These are phyloP conservation scores for Talaromyces sp. DNA, from an alignment of 2,329 filamentous ascomycete genomes.

Conservation along the genomic window DNA sequence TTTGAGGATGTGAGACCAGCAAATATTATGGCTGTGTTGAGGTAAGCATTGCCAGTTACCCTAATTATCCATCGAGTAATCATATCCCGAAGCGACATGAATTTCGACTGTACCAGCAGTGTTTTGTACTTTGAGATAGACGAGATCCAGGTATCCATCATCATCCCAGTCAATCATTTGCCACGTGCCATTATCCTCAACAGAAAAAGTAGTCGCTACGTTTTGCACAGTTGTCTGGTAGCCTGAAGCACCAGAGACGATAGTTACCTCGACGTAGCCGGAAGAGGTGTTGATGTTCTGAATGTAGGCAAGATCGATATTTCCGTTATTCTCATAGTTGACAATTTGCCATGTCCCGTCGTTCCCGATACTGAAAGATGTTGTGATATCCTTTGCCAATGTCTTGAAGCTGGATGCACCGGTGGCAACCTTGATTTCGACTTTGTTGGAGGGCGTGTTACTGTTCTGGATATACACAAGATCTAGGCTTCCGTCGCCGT, in stretches of 20 bases:
- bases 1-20: not conserved
- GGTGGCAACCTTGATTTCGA: slow-evolving; percentile 3
- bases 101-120: slow-evolving; percentile 2
- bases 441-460: slow-evolving; percentile 2
- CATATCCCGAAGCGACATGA: slow-evolving; percentile 17
- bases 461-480: slow-evolving; percentile 5
- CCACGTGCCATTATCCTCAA: slow-evolving; percentile 7
- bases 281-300: not conserved
- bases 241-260: slow-evolving; percentile 17
- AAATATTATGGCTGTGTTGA: not conserved
- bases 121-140: not conserved
- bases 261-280: slow-evolving; percentile 9
- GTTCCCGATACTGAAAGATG: not conserved
- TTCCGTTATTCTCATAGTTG: not conserved
- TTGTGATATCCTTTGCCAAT: not conserved
- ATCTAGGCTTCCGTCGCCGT: slow-evolving; percentile 13
- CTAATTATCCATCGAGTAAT: not conserved
- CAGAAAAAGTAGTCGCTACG: slow-evolving; percentile 4
- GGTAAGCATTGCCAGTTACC: not conserved
- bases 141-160: not conserved
- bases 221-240: slow-evolving; percentile 50
- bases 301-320: slow-evolving; percentile 6
- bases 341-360: slow-evolving; percentile 3
- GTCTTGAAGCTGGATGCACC: slow-evolving; percentile 5
- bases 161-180: not conserved